Base-by-base conservation (phyloP, 352 stramenopile species). In the Aphanomyces astaci region DNA sequence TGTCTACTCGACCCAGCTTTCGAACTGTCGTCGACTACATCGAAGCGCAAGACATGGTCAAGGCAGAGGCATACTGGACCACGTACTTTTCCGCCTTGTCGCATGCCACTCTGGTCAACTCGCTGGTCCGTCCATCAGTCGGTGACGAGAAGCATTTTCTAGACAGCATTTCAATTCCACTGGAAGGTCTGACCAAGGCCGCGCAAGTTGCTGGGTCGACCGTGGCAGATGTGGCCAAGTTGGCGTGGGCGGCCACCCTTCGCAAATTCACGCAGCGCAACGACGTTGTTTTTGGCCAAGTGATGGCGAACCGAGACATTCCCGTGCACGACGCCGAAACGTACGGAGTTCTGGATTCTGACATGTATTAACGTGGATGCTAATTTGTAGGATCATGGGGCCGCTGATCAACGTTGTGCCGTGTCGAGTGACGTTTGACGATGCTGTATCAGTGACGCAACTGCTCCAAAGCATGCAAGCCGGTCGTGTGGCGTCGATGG, bases 301-400 rank as follows among this genome's bases (percentile, higher is more conserved):
- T 59, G 17, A 36, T 59, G 51, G 24, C 51, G 28, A 59, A 59
- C 28, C 51, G 51, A 15, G 30, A 59, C 24, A 59, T 59, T 28
- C 15, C 51, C 4, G 51, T 59, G 15, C 30, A 59, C 7, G 51
- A 39, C 13, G 30, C 30, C 15, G 51, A 59, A 9, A 59, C 4
- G 51, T 59, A 33, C 51, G 51, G 17, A 33, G 36, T 15, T 39
- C 5, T 40, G 9, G 4, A 33, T 32, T 30, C 33, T 22, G 30
- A n/a, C 13, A 5, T 32, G 24, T 25, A 4, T 59, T 59, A 33
- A 59, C 30, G 13, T 36, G 17, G 25, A 11, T 54, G 17, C n/a
- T n/a, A n/a, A n/a, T n/a, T 32, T 59, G 19, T 59, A 59, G 51
- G 10, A 59, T 59, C 25, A 33, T 59, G 51, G 51, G 51, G 4